Evolutionary conservation across 1,139 yeast species (phyloP).

Genomic region (Yamadazyma sp.): DNA sequence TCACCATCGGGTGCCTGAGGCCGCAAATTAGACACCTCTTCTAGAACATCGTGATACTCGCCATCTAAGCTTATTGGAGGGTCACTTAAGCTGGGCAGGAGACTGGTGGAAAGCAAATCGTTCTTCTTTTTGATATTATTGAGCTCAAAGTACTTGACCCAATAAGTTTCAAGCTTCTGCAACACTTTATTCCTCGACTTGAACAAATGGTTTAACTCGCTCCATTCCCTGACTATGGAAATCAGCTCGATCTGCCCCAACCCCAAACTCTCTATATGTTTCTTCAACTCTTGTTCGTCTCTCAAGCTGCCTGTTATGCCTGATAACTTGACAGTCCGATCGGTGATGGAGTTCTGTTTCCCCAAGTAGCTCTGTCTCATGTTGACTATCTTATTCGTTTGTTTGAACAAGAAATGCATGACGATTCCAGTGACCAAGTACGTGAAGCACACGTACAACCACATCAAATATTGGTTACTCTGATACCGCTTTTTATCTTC

Average conservation of each 20-base stretch:
- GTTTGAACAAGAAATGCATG: constrained; percentile 32
- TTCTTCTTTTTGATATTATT: constrained; percentile 30
- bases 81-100: constrained; percentile 33
- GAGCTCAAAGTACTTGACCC: constrained; percentile 69
- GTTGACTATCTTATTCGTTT: constrained; percentile 36
- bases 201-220: constrained; percentile 62
- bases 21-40: background rate
- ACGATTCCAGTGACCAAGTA: constrained; percentile 41
- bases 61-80: constrained; percentile 21
- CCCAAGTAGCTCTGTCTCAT: constrained; percentile 47
- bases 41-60: constrained; percentile 3
- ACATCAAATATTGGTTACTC: constrained; percentile 26
- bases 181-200: constrained; percentile 56
- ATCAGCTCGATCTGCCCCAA: constrained; percentile 79
- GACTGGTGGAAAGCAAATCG: constrained; percentile 28
- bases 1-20: background rate
- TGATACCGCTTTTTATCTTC: constrained; percentile 14
- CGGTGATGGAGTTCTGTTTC: constrained; percentile 45
- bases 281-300: constrained; percentile 63
- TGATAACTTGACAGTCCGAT: constrained; percentile 45
- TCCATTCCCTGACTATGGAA: constrained; percentile 86
- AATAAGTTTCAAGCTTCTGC: constrained; percentile 62
- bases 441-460: constrained; percentile 46
- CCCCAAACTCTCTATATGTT: constrained; percentile 73
- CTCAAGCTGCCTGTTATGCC: constrained; percentile 74